phyloP scores from a whole-genome alignment of 2,329 filamentous ascomycete species.

The Colletotrichum brevisporum region DNA sequence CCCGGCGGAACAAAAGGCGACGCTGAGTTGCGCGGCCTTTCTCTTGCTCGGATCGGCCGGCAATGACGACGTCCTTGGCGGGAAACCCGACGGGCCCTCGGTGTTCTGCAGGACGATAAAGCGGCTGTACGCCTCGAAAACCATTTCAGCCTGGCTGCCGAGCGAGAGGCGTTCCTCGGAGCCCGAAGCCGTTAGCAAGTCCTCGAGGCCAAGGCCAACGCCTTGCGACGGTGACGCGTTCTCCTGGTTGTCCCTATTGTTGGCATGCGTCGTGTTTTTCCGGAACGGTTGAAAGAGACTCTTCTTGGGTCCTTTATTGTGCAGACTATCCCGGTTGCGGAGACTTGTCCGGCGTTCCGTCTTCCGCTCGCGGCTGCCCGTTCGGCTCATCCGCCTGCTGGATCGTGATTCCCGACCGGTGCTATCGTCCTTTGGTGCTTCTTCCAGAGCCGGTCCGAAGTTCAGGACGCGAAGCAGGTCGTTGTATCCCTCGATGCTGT shows the following conservation, averaged over 20 bases:
- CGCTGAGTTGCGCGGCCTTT: constrained; percentile 51
- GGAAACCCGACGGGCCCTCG: constrained; percentile 36
- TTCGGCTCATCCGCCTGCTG: constrained; percentile 34
- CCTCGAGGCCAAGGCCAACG: constrained; percentile 17
- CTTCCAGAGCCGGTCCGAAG: constrained; percentile 46
- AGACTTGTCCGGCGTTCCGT: constrained; percentile 37
- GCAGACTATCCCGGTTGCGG: constrained; percentile 35
- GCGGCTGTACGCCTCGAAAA: constrained; percentile 48
- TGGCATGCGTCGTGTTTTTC: constrained; percentile 44
- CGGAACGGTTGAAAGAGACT: constrained; percentile 53
- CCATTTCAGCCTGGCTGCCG: constrained; percentile 21
- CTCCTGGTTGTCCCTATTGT: constrained; percentile 26
- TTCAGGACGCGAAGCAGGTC: constrained; percentile 67
- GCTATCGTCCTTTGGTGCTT: constrained; percentile 14
- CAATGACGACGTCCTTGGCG: constrained; percentile 41
- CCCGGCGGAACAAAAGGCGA: constrained; percentile 62
- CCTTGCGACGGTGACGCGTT: constrained; percentile 21
- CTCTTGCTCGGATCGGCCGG: constrained; percentile 45
- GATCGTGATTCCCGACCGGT: constrained; percentile 24
- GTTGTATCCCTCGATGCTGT: constrained; percentile 62
- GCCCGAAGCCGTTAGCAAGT: neutral
- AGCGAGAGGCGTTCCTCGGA: constrained; percentile 19
- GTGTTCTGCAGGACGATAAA: constrained; percentile 51
- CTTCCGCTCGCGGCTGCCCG: constrained; percentile 35
- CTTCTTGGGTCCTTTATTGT: constrained; percentile 46